Percentiles rank a stretch among this genome's conserved stretches.
Conservation (phyloP, 352 stramenopile species). For the Phytophthora litchii region DNA sequence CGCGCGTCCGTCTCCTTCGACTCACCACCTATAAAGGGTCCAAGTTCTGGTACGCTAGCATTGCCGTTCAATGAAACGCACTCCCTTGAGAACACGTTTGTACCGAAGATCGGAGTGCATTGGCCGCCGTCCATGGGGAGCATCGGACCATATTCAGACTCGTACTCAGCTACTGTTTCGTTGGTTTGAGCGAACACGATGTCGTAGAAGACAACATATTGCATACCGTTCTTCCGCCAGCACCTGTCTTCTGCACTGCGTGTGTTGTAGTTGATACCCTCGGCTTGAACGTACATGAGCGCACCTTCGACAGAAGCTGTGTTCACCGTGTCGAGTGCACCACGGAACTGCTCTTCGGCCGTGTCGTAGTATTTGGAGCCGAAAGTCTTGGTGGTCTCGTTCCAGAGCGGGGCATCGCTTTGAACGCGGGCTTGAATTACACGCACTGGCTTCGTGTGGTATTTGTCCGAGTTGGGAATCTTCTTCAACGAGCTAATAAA, state of each 20-base stretch:
- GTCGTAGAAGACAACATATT: conserved; percentile 79
- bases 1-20: conserved; percentile 39
- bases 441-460: conserved; percentile 41
- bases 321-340: conserved; percentile 74
- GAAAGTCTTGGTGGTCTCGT: conserved; percentile 16
- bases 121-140: conserved; percentile 65
- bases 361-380: conserved; percentile 29
- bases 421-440: conserved; percentile 55
- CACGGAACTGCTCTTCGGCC: conserved; percentile 34
- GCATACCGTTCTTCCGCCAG: conserved; percentile 71
- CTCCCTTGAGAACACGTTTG: conserved; percentile 15
- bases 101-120: conserved; percentile 46
- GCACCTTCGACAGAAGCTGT: conserved; percentile 75
- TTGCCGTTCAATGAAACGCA: conserved; percentile 32
- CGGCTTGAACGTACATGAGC: conserved; percentile 83
- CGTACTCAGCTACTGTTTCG: conserved; percentile 41
- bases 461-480: conserved; percentile 19
- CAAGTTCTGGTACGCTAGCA: conserved; percentile 31
- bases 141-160: conserved; percentile 53
- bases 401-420: conserved; percentile 46
- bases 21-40: conserved; percentile 47
- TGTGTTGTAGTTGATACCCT: conserved; percentile 67
- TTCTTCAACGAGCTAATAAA: conserved; percentile 5
- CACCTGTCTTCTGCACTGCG: conserved; percentile 36
- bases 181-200: conserved; percentile 58